phyloP scores from a whole-genome alignment of 768 basidiomycete species.

The Xerocomellus intermedius region DNA sequence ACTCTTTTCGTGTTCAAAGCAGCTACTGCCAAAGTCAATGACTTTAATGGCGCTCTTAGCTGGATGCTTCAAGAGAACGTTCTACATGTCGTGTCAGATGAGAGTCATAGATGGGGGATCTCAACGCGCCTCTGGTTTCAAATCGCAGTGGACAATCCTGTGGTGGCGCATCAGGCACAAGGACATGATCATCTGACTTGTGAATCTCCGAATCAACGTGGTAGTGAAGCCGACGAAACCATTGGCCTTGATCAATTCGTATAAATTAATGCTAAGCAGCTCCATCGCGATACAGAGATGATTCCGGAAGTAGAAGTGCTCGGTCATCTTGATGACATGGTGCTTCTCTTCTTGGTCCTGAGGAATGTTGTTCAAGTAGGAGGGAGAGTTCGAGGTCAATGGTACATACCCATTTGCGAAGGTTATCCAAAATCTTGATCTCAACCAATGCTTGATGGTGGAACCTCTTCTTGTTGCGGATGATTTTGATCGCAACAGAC shows the following conservation, averaged over 20 bases:
- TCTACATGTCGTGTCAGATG: conserved; percentile 47
- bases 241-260: conserved; percentile 99
- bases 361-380: conserved; percentile 27
- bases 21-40: conserved; percentile 98
- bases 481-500: conserved; percentile 99
- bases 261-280: conserved; percentile 95
- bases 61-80: conserved; percentile 91
- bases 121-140: conserved; percentile 88
- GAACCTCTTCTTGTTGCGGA: conserved; percentile 98
- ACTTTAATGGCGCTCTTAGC: conserved; percentile 96
- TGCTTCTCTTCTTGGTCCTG: conserved; percentile 97
- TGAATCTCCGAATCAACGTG: conserved; percentile 90
- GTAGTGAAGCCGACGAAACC: conserved; percentile 99
- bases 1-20: conserved; percentile 99
- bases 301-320: conserved; percentile 96
- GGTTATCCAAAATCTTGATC: conserved; percentile 95
- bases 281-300: conserved; percentile 99
- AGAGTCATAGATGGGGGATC: not conserved
- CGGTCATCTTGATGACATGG: conserved; percentile 96
- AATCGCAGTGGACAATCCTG: conserved; percentile 96
- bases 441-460: conserved; percentile 99
- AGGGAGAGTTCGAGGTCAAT: not conserved
- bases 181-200: conserved; percentile 91
- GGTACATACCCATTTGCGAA: conserved; percentile 91
- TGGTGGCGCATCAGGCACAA: conserved; percentile 94